Evolutionary conservation across 108 stramenopile species (phyloP), one percentile per base, ranked within the genome.

Genomic region (Conticribra guillardii): DNA sequence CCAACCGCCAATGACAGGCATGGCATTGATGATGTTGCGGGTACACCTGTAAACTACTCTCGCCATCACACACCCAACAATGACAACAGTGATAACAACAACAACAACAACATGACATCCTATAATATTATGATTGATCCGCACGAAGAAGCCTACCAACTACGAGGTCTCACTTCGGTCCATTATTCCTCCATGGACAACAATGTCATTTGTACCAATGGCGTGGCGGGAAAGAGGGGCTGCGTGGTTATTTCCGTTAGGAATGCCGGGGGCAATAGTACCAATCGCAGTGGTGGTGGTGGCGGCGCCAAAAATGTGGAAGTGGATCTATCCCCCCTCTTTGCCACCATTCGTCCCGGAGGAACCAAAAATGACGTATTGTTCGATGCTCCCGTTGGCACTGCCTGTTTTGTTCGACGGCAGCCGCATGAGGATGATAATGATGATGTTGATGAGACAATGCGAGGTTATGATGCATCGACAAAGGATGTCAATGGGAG

Each of bases 201-300:
- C 31, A 22, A 37, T 41, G 8, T 60, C 9, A 61, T 71, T 53
- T 71, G 33, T 21, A 71, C 70, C 33, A 51, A 51, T 28, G 70
- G 70, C 22, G 31, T 71, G 1, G 7, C 50, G 2, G 60, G 53
- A 0, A 61, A 51, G 11, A 11, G 24, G 57, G 57, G 48, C 26
- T 37, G 34, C n/a, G 11, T 71, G 24, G 21, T 34, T 31, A 45
- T 71, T 30, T 51, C 49, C 34, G 32, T 53, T 5, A 37, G 24
- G 1, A 29, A 53, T 53, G 52, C 55, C 28, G 29, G 55, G 7
- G 29, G 26, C 55, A 24, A 52, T 15, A n/a, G n/a, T n/a, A n/a
- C n/a, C n/a, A n/a, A n/a, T n/a, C n/a, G n/a, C n/a, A n/a, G n/a
- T n/a, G n/a, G n/a, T n/a, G 51, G 22, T 18, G 22, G 15, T 15